These are phyloP conservation scores for Paxillus ammoniavirescens DNA, from an alignment of 768 basidiomycete species.

Conservation along the genomic window DNA sequence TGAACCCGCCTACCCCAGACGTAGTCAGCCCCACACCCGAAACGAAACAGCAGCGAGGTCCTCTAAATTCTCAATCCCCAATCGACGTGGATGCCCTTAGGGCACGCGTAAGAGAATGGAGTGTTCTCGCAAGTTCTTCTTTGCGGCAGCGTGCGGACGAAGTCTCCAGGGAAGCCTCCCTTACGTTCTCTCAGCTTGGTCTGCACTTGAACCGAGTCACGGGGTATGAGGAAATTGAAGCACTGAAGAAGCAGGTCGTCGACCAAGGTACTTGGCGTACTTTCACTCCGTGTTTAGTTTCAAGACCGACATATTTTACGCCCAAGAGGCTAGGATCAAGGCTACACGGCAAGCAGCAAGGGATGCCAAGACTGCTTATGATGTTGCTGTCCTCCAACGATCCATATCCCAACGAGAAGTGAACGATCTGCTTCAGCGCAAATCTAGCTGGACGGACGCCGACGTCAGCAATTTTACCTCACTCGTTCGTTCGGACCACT, in stretches of 20 bases:
- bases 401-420: conserved; percentile 91
- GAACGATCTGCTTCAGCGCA: conserved; percentile 92
- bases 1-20: background rate
- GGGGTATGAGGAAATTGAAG: conserved; percentile 90
- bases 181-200: conserved; percentile 72
- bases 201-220: conserved; percentile 81
- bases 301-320: conserved; percentile 11
- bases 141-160: conserved; percentile 53
- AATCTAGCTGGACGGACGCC: conserved; percentile 86
- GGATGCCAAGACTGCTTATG: conserved; percentile 72
- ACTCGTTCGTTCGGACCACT: conserved; percentile 88
- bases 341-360: conserved; percentile 64
- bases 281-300: background rate
- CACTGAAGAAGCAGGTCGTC: conserved; percentile 72
- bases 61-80: background rate
- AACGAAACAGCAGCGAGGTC: conserved; percentile 1
- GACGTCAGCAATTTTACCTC: conserved; percentile 88
- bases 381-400: conserved; percentile 74
- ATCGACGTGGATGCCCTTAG: conserved; percentile 35
- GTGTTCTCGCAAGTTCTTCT: conserved; percentile 31
- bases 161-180: conserved; percentile 55
- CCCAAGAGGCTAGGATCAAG: conserved; percentile 71
- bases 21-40: background rate
- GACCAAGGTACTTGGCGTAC: conserved; percentile 63
- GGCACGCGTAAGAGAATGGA: conserved; percentile 44